Percentiles rank a stretch among this genome's conserved stretches.
Conservation (phyloP, 192 early-diverging fungal species). For the Phycomyces blakesleeanus region DNA sequence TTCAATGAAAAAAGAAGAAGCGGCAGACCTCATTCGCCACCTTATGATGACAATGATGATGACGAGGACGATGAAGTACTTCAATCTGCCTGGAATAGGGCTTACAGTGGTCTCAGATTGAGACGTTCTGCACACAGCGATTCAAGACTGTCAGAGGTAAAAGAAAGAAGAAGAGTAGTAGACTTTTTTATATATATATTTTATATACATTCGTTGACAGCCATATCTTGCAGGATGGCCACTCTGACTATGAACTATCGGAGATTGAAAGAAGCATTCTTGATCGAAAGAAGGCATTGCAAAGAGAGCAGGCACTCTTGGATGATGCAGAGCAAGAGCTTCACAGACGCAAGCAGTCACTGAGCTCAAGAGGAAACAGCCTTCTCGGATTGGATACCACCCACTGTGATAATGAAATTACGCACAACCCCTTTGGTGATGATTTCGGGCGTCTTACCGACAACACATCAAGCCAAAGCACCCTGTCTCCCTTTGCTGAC, state of each 20-base stretch:
- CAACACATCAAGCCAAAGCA: not conserved
- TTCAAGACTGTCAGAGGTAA: conserved; percentile 7
- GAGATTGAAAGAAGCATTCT: conserved; percentile 8
- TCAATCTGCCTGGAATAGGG: not conserved
- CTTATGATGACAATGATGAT: not conserved
- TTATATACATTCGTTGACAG: not conserved
- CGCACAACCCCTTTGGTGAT: not conserved
- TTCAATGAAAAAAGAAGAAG: not conserved
- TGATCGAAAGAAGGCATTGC: not conserved
- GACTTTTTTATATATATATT: not conserved
- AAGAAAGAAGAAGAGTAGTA: not conserved
- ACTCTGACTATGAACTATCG: conserved; percentile 9
- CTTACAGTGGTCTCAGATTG: not conserved
- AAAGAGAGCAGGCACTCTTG: conserved; percentile 1
- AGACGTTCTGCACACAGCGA: not conserved
- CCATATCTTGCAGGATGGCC: not conserved
- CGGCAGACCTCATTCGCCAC: not conserved
- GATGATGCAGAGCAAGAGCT: conserved; percentile 3
- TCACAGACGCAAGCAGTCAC: not conserved
- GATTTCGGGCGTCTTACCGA: not conserved
- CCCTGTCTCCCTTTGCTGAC: not conserved
- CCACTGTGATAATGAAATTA: not conserved
- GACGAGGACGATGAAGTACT: not conserved
- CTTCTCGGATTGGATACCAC: not conserved
- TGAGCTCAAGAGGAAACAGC: not conserved